Percentiles rank a stretch among this genome's conserved stretches.
Conservation (phyloP, 306 rosid species). For the Sphenostylis stenocarpa region DNA sequence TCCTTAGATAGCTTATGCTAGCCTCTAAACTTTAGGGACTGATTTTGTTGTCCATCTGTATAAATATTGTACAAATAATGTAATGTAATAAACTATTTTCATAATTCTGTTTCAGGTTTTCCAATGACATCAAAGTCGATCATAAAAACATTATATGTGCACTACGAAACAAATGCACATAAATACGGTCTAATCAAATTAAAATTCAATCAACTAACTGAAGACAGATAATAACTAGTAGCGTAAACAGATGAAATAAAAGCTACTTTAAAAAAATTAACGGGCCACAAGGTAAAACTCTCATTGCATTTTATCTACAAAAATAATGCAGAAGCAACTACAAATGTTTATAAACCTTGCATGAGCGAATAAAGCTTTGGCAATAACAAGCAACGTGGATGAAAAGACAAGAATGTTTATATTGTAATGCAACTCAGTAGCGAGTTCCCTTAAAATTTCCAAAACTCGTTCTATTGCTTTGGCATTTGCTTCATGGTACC, state of each 20-base stretch:
- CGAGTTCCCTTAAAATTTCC: conserved; percentile 77
- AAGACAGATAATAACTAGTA: background rate
- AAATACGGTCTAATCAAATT: background rate
- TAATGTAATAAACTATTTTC: background rate
- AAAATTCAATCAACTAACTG: background rate
- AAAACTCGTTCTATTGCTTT: conserved; percentile 75
- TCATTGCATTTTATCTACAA: conserved; percentile 18
- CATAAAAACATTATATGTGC: background rate
- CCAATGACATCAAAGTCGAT: conserved; percentile 15
- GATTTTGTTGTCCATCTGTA: background rate
- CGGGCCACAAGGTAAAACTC: conserved; percentile 3
- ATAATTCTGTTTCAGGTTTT: background rate
- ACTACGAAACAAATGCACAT: background rate
- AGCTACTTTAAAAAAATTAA: background rate
- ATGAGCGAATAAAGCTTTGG: conserved; percentile 91
- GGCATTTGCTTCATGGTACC: conserved; percentile 83
- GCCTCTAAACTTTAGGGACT: background rate
- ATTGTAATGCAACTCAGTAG: conserved; percentile 72
- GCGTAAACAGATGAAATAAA: background rate
- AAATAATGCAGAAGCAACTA: conserved; percentile 26
- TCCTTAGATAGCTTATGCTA: background rate
- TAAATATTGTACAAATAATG: background rate
- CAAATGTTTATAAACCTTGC: conserved; percentile 72
- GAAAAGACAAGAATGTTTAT: conserved; percentile 83
- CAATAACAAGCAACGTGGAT: conserved; percentile 81